Conservation (phyloP, 1,284 basidiomycete species). For the Xerocomus amazonicus region DNA sequence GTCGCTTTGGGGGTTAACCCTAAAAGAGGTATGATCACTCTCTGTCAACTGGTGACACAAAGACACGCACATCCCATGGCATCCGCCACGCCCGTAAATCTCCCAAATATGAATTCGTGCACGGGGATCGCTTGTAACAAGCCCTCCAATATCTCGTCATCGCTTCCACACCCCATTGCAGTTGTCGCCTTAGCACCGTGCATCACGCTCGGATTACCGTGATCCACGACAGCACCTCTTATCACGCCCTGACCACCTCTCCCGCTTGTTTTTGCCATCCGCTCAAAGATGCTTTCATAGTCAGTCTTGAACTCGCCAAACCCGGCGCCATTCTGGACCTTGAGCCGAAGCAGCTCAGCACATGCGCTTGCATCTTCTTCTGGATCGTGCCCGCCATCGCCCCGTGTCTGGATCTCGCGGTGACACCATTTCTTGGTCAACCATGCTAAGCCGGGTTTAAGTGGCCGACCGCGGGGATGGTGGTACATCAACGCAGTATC, state of each 20-base stretch:
- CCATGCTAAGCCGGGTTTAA: constrained; percentile 91
- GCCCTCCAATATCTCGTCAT: constrained; percentile 71
- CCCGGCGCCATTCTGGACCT: constrained; percentile 71
- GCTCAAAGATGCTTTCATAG: constrained; percentile 82
- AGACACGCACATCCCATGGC: constrained; percentile 68
- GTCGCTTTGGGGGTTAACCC: constrained; percentile 57
- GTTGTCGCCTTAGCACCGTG: constrained; percentile 80
- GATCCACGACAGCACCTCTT: constrained; percentile 75
- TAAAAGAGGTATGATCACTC: constrained; percentile 21
- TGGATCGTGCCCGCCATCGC: constrained; percentile 83
- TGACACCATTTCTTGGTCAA: constrained; percentile 87
- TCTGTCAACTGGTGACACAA: not conserved
- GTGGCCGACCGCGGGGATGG: constrained; percentile 84
- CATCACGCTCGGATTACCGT: constrained; percentile 77
- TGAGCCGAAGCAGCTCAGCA: constrained; percentile 76
- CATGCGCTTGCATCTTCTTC: constrained; percentile 90
- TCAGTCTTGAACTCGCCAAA: constrained; percentile 87
- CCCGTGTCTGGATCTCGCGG: constrained; percentile 77
- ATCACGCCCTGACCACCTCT: constrained; percentile 43
- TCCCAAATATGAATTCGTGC: constrained; percentile 79
- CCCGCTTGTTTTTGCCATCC: constrained; percentile 57
- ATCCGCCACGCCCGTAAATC: constrained; percentile 76
- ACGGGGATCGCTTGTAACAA: constrained; percentile 56
- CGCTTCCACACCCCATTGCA: constrained; percentile 65
- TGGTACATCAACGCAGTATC: constrained; percentile 88